Evolutionary conservation across 1,284 basidiomycete genomes (phyloP), one percentile per base, ranked within the genome.

Genomic region (Pholiota adiposa): DNA sequence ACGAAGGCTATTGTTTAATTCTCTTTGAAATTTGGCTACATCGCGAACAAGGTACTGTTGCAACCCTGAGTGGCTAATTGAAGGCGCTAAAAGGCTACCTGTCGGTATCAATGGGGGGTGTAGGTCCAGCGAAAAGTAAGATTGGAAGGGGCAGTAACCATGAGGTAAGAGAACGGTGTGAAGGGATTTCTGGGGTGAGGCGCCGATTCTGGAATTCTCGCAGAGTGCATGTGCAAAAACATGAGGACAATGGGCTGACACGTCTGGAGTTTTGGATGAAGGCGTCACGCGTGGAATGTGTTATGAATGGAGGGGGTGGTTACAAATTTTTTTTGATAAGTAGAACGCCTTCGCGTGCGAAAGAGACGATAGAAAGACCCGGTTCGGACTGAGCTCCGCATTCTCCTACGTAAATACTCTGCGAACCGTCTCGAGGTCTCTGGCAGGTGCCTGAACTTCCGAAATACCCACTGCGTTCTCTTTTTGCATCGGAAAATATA

Each of bases 401-500:
- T 46, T 66, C 62, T 59, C 61, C 70, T 72, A 77, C 76, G 77
- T 78, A 78, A 77, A 74, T 69, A 67, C 63, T 65, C 70, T 65
- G 67, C 71, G 72, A 74, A 73, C n/a, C 71, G 70, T 70, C 67
- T 73, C 69, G 67, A 73, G 70, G 71, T 71, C 71, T 62, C 65
- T 72, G 75, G 72, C 73, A 76, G 75, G 73, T 77, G 75, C 71
- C 73, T 75, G 70, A 66, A 68, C 73, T 75, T 74, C 70, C 67
- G 68, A 72, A 76, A 72, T 72, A 73, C 74, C 73, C n/a, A n/a
- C n/a, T n/a, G n/a, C n/a, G n/a, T n/a, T 70, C 74, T 75, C 70
- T 72, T 69, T n/a, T 69, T 73, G 71, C 66, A 71, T 72, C 67
- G 64, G 68, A 69, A 74, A 73, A 77, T 78, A 79, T 79, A 78